Conservation (phyloP, 2,329 filamentous ascomycete species). For the Monosporascus sp. region DNA sequence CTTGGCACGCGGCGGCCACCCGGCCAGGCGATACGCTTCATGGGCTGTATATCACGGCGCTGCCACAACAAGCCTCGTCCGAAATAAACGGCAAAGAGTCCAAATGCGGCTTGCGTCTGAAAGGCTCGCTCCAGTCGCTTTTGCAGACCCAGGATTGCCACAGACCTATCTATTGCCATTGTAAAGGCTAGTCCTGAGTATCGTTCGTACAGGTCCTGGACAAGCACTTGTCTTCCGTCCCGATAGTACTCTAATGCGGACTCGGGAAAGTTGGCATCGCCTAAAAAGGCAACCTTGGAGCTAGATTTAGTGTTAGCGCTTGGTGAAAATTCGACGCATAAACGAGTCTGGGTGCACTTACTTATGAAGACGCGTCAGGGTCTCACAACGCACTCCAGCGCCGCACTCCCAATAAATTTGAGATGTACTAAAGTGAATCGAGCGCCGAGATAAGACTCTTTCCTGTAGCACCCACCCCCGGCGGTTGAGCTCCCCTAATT, state of each 20-base stretch:
- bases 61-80: constrained; percentile 3
- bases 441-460: constrained; percentile 17
- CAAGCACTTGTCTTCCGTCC: neutral
- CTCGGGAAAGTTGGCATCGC: constrained; percentile 4
- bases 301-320: neutral
- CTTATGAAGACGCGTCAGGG: constrained; percentile 1
- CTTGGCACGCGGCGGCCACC: neutral
- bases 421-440: constrained; percentile 19
- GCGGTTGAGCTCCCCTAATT: constrained; percentile 11
- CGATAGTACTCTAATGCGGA: constrained; percentile 1
- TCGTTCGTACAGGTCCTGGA: constrained; percentile 1
- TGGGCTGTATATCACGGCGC: neutral
- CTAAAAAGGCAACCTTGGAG: constrained; percentile 2
- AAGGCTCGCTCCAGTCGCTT: neutral
- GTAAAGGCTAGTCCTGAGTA: constrained; percentile 5
- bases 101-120: neutral
- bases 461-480: constrained; percentile 25
- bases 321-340: no score
- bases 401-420: constrained; percentile 25
- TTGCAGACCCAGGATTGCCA: constrained; percentile 5
- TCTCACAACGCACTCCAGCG: constrained; percentile 4
- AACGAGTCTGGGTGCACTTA: neutral
- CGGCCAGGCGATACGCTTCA: constrained; percentile 2
- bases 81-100: constrained; percentile 1
- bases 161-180: constrained; percentile 1